These are phyloP conservation scores for Wallacemonas sp. DNA, from an alignment of 208 protist genomes.

Conservation along the genomic window DNA sequence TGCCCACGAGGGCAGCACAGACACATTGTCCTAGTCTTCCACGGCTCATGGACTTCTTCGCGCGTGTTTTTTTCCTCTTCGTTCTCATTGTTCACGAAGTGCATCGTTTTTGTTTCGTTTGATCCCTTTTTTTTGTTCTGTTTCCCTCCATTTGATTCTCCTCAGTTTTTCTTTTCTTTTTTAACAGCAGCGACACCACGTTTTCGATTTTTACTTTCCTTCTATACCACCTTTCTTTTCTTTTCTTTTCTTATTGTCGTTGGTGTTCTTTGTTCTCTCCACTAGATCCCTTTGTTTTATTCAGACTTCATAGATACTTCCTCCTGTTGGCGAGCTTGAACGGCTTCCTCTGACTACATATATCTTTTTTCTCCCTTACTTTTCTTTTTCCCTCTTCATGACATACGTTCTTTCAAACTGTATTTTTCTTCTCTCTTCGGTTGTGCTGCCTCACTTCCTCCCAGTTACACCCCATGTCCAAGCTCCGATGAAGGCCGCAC, in stretches of 20 bases:
- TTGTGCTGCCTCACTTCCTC: not conserved
- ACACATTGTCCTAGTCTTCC: too few species aligned
- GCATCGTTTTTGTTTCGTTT: conserved; percentile 9
- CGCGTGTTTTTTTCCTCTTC: too few species aligned
- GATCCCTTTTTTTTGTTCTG: conserved; percentile 1
- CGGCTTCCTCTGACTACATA: too few species aligned
- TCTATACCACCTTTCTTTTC: not conserved
- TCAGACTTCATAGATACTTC: not conserved
- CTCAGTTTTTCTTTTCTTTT: conserved; percentile 19
- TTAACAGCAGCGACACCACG: not conserved
- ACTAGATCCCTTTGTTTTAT: not conserved
- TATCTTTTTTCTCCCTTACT: conserved; percentile 11
- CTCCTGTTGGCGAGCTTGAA: too few species aligned
- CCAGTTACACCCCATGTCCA: too few species aligned
- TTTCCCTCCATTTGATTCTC: conserved; percentile 22
- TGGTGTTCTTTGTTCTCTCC: not conserved
- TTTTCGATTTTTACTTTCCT: conserved; percentile 11
- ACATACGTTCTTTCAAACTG: conserved; percentile 15
- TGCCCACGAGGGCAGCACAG: too few species aligned
- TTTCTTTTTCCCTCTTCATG: conserved; percentile 18
- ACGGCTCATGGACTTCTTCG: too few species aligned
- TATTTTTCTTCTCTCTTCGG: conserved; percentile 13
- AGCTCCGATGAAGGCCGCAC: too few species aligned
- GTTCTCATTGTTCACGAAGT: not conserved
- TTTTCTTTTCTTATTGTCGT: not conserved